Percentiles rank a stretch among this genome's conserved stretches.
Conservation (phyloP, 441 rosid genomes). For the Melastoma candidum region DNA sequence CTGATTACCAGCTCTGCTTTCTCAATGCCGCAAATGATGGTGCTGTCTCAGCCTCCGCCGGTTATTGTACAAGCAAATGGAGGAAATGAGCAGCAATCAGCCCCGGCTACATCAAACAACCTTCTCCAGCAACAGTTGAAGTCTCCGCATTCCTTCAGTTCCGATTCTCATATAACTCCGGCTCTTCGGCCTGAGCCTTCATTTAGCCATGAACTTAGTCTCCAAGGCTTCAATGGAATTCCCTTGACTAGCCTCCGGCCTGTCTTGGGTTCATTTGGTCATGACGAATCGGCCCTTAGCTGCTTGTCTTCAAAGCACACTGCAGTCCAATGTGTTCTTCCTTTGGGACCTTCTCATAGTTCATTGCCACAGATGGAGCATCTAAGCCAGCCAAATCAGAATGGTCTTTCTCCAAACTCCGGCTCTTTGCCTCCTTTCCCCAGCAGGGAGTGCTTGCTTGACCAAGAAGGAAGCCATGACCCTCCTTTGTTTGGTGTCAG, state of each 20-base stretch:
- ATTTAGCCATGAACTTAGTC: slow-evolving; percentile 69
- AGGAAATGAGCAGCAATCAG: slow-evolving; percentile 55
- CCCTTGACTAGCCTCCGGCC: slow-evolving; percentile 44
- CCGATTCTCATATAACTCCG: no score
- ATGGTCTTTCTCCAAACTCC: slow-evolving; percentile 35
- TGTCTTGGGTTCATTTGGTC: slow-evolving; percentile 66
- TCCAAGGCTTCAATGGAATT: slow-evolving; percentile 71
- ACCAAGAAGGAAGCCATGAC: slow-evolving; percentile 67
- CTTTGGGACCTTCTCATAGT: slow-evolving; percentile 44
- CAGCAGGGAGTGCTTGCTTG: slow-evolving; percentile 81
- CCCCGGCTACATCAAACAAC: slow-evolving; percentile 15
- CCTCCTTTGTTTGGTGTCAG: slow-evolving; percentile 91
- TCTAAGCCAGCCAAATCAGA: slow-evolving; percentile 52
- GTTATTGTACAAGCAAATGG: slow-evolving; percentile 38
- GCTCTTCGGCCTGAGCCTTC: slow-evolving; percentile 44
- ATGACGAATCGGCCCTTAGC: slow-evolving; percentile 47
- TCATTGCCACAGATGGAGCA: slow-evolving; percentile 54
- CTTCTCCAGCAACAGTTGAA: slow-evolving; percentile 67
- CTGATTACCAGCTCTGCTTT: slow-evolving; percentile 42
- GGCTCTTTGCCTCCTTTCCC: slow-evolving; percentile 93
- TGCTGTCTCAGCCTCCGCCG: slow-evolving; percentile 61
- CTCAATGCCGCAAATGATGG: slow-evolving; percentile 58
- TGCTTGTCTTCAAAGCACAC: slow-evolving; percentile 87
- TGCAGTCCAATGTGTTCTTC: slow-evolving; percentile 58
- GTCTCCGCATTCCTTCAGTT: slow-evolving; percentile 35